Base-by-base conservation (phyloP, 2,329 filamentous ascomycete genomes). In the Nemania abortiva region DNA sequence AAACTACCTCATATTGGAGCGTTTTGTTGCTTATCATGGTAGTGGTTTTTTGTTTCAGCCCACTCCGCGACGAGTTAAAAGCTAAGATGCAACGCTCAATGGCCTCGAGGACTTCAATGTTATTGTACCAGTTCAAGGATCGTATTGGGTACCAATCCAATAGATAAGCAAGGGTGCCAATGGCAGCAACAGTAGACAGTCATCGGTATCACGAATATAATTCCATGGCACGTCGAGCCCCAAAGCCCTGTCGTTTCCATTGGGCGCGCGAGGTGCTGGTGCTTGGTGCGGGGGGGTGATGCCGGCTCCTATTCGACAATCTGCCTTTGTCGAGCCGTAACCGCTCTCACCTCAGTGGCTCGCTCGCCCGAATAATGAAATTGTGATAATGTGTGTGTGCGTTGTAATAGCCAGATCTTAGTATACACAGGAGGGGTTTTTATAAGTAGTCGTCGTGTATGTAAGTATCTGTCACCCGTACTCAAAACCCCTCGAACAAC, bases 81-180 rank as follows among this genome's bases (percentile, higher is more conserved):
- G 42, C 34, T 27, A 47, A n/a, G 42, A 34, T 29, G 20, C 31
- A 56, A 56, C 45, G 49, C 45, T n/a, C 39, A 39, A 20, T 34
- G 22, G 22, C 42, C 3, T 45, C 27, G 47, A 34, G 20, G 24
- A 47, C 6, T 47, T 37, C 18, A 52, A 37, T 34, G 22, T 11
- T 45, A 37, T 31, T 31, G 60, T 57, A 61, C 62, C 56, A 31
- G 29, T 31, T 42, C 45, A 29, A 5, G 6, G 29, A 52, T 20
- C 31, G 31, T 22, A 65, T 63, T 65, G 62, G 66, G 66, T 69
- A 63, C 29, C 63, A 66, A 69, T 66, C 49, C 52, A 66, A 58
- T 62, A 63, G 67, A 69, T 69, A 69, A 69, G 53, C 39, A 45
- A 34, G 27, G 53, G 45, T 53, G 37, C 66, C 66, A 69, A 65